Base-by-base conservation (phyloP, 2,329 filamentous ascomycete genomes). In the Plectosphaerella sp. region DNA sequence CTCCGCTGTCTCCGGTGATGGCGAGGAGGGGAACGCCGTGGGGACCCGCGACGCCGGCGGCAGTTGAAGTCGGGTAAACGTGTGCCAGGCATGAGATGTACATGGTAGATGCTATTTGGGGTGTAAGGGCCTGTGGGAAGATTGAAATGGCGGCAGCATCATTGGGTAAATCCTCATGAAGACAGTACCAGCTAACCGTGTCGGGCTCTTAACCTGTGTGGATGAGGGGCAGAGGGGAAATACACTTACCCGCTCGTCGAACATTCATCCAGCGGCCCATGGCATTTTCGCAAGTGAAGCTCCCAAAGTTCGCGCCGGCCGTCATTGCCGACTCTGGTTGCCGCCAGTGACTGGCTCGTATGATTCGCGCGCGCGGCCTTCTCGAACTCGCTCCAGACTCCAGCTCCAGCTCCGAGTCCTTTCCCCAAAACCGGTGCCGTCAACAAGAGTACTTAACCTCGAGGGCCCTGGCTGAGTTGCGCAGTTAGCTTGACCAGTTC, bases 401-500 rank as follows among this genome's bases (percentile, higher is more conserved):
- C 28, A 24, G 36, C 12, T 16, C 39, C 36, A 41, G 45, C 37
- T 33, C 25, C 36, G 16, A 15, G 18, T 43, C 7, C 36, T 18
- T 51, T 39, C 45, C 28, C 24, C 15, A 18, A n/a, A n/a, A 15
- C 24, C 35, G 18, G 22, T 33, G 12, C 28, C 28, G 8, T 33
- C 28, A 33, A 33, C n/a, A 3, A 3, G 1, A 15, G 24, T 36
- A 7, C 22, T 20, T 41, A 24, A 20, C 22, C 20, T 41, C n/a
- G 6, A 22, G 12, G 4, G 18, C n/a, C 16, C 39, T 16, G 22
- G 22, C 22, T 5, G 22, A 22, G 22, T 25, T 43, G 20, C 15
- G 97, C 54, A 80, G 81, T 24, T 80, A 84, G 10, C 76, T 99
- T 5, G 93, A 93, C 1, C 79, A 76, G 12, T 96, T 97, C 48